These are phyloP conservation scores for Erythrophleum fordii DNA, from an alignment of 306 rosid species.

Conservation along the genomic window DNA sequence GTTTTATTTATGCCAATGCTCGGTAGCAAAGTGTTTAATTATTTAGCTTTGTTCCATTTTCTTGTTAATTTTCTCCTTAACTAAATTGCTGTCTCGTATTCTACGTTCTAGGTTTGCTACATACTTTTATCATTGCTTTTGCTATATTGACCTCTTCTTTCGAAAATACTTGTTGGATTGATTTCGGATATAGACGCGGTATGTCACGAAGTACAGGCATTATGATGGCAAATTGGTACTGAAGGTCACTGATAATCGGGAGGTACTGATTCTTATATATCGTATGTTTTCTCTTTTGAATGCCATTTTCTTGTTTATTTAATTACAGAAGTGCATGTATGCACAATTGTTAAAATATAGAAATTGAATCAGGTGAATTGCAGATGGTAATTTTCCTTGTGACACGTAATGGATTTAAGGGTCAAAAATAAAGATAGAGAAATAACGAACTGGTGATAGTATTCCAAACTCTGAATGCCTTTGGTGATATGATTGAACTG, in stretches of 20 bases:
- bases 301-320: not conserved
- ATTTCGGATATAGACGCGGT: conserved; percentile 64
- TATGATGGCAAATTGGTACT: conserved; percentile 82
- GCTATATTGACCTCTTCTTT: not conserved
- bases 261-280: conserved; percentile 48
- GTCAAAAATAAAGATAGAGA: not conserved
- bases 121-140: not conserved
- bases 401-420: conserved; percentile 24
- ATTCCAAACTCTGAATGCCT: conserved; percentile 2
- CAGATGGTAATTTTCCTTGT: not conserved
- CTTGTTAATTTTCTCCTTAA: no score
- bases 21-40: no score
- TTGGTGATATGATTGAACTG: not conserved
- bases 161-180: not conserved
- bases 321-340: not conserved
- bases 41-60: no score
- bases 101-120: not conserved
- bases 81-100: not conserved
- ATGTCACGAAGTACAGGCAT: conserved; percentile 77
- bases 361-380: not conserved
- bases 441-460: not conserved
- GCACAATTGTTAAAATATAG: not conserved
- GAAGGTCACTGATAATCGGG: conserved; percentile 73
- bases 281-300: not conserved
- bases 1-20: not conserved